These are phyloP conservation scores for Trypanosoma scelopori DNA, from an alignment of 208 protist genomes.

Conservation along the genomic window DNA sequence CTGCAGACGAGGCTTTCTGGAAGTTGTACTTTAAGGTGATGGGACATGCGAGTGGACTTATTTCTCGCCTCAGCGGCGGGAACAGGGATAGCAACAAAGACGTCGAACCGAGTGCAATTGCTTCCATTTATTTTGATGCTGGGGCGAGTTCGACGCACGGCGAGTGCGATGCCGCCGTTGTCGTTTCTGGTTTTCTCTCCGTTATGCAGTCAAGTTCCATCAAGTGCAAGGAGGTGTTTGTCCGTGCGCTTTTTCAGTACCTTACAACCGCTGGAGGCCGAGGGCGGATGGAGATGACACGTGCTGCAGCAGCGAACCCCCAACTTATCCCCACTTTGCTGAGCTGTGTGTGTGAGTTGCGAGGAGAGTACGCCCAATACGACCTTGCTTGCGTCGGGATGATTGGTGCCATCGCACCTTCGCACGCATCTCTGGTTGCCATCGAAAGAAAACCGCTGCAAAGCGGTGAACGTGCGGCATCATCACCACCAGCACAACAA, in stretches of 20 bases:
- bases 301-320: conserved; percentile 41
- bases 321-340: conserved; percentile 65
- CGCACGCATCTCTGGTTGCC: background rate
- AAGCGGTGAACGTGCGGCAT: background rate
- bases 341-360: conserved; percentile 55
- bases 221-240: conserved; percentile 79
- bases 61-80: conserved; percentile 27
- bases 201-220: conserved; percentile 69
- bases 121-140: background rate
- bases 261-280: conserved; percentile 36
- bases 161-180: conserved; percentile 17
- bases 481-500: background rate
- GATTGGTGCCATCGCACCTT: conserved; percentile 59
- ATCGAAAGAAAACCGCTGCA: background rate
- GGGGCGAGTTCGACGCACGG: background rate
- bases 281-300: conserved; percentile 46
- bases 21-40: conserved; percentile 65
- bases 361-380: conserved; percentile 46
- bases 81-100: background rate
- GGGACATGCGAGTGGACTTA: conserved; percentile 45
- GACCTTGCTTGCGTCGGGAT: conserved; percentile 75
- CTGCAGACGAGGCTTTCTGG: conserved; percentile 50
- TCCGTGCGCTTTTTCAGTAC: conserved; percentile 69
- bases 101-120: background rate
- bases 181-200: conserved; percentile 57